Base-by-base conservation (phyloP, 2,329 filamentous ascomycete genomes). In the Volutella citrinella region DNA sequence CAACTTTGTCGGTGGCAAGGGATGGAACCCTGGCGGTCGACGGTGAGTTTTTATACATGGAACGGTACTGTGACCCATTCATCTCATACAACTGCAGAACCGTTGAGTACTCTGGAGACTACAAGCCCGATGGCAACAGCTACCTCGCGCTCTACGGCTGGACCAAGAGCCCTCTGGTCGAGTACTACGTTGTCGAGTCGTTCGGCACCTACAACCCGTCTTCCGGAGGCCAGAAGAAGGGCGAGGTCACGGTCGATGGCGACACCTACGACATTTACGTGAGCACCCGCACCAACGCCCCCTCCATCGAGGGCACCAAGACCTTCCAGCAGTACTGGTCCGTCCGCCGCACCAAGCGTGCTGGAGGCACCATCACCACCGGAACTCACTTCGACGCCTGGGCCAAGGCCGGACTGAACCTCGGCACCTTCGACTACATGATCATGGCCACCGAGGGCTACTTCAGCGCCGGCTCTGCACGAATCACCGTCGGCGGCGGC, bases 251-350 rank as follows among this genome's bases (percentile, higher is more conserved):
- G 21, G 52, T 48, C 21, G 64, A 65, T 29, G 64, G 62, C 20
- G 52, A 50, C 30, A 49, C 51, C 18, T 68, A 68, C 48, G 57
- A 64, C 32, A 54, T 68, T 34, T 60, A 53, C 46, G 49, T 52
- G 39, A 59, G 48, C 42, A 59, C 51, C 8, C 58, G 63, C 14
- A 46, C 48, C 44, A 68, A 73, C 44, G 55, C 58, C 32, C 69
- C 70, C n/a, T 68, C 63, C 28, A 73, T 74, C 31, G 51, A 66
- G 23, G 72, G 72, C 23, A 74, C 66, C 19, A 42, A 48, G 27
- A 74, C 68, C 32, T 75, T 76, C 52, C 57, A 68, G 51, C 72
- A 76, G 59, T 76, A 65, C 59, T 74, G 67, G 70, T 70, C 65
- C 14, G 66, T 77, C 14, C 65, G 73, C 38, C 56, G 61, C 41